A percentile compares a stretch with the other conserved stretches of the same genome.
Evolutionary conservation across 2,329 filamentous ascomycete species (phyloP).

Genomic region (Thelonectria rubi): DNA sequence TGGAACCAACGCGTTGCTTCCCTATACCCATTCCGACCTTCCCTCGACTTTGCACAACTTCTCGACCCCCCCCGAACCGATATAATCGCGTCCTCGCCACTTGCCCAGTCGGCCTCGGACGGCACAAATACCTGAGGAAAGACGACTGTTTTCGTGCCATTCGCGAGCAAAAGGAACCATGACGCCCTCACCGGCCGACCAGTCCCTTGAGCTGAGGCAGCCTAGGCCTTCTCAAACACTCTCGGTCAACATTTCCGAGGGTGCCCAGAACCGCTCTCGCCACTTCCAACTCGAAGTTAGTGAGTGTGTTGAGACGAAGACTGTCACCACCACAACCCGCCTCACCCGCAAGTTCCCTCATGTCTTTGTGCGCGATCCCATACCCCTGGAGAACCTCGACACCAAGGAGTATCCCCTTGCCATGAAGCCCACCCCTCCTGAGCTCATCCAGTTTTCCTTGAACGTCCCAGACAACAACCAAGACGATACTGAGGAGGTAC

Average conservation of each 20-base stretch:
- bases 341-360: slow-evolving; percentile 87
- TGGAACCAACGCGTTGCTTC: neutral
- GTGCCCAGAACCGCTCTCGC: slow-evolving; percentile 46
- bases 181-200: slow-evolving; percentile 51
- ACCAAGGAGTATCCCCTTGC: slow-evolving; percentile 91
- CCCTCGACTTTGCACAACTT: neutral
- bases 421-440: slow-evolving; percentile 79
- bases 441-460: slow-evolving; percentile 80
- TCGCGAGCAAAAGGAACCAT: slow-evolving; percentile 43
- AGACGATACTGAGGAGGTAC: slow-evolving; percentile 37
- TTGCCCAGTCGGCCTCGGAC: neutral
- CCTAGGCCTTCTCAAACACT: slow-evolving; percentile 52
- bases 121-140: slow-evolving; percentile 16
- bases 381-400: slow-evolving; percentile 77
- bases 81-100: neutral
- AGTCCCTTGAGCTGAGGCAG: slow-evolving; percentile 50
- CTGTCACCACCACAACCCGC: slow-evolving; percentile 90
- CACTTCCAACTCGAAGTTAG: slow-evolving; percentile 66
- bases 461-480: slow-evolving; percentile 58
- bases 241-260: slow-evolving; percentile 59
- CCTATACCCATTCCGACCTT: neutral
- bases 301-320: slow-evolving; percentile 74
- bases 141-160: slow-evolving; percentile 23
- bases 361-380: slow-evolving; percentile 79
- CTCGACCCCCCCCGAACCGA: neutral